phyloP scores from a whole-genome alignment of 306 rosid species.

The Lathyrus aphaca region DNA sequence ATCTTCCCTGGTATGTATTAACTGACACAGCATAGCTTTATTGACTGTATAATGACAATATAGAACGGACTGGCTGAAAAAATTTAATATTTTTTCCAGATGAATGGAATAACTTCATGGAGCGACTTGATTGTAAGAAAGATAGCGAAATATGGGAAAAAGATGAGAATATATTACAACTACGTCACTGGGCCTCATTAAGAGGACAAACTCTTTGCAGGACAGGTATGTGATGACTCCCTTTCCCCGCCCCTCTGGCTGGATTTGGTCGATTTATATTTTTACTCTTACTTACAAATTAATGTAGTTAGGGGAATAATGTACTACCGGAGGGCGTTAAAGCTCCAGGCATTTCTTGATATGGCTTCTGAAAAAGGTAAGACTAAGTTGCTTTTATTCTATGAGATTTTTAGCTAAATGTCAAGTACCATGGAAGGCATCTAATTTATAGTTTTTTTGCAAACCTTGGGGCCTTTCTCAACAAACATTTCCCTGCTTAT shows the following conservation, averaged over 20 bases:
- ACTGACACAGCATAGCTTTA: constrained; percentile 32
- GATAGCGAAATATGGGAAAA: constrained; percentile 83
- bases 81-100: constrained; percentile 54
- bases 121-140: constrained; percentile 83
- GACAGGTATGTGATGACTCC: constrained; percentile 66
- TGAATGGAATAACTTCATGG: constrained; percentile 99
- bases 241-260: constrained; percentile 20
- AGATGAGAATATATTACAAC: constrained; percentile 85
- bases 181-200: constrained; percentile 96
- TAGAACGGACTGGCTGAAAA: constrained; percentile 28
- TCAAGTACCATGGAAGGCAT: constrained; percentile 11
- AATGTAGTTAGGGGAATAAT: constrained; percentile 95
- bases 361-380: constrained; percentile 87
- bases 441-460: constrained; percentile 29
- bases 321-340: constrained; percentile 92
- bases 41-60: constrained; percentile 27
- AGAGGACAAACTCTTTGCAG: constrained; percentile 96
- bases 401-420: constrained; percentile 29
- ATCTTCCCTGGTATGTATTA: constrained; percentile 85
- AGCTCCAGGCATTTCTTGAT: constrained; percentile 99
- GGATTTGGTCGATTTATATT: constrained; percentile 33
- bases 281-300: constrained; percentile 36
- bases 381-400: constrained; percentile 31
- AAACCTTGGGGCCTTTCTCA: constrained; percentile 23
- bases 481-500: constrained; percentile 18